Conservation (phyloP, 176 grass and related monocot genomes). For the Carex scoparia region DNA sequence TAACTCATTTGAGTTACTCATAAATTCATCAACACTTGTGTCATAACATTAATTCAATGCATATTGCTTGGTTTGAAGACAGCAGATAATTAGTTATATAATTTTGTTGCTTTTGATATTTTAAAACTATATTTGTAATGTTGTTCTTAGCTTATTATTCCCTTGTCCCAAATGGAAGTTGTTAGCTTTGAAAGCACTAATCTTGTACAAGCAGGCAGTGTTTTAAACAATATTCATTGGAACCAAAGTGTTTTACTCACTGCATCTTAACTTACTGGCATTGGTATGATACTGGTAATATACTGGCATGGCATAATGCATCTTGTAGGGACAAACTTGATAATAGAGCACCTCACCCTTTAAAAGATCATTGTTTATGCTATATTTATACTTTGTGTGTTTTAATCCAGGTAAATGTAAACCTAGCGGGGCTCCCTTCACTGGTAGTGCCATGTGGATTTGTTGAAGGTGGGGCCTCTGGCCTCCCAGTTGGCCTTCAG, state of each 20-base stretch:
- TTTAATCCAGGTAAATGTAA: slow-evolving; percentile 74
- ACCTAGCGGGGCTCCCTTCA: slow-evolving; percentile 81
- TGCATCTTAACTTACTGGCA: background rate
- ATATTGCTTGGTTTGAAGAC: background rate
- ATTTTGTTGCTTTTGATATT: background rate
- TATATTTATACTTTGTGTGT: background rate
- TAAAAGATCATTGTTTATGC: background rate
- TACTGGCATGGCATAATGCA: background rate
- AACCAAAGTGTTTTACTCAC: background rate
- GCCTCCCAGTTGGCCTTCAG: slow-evolving; percentile 87
- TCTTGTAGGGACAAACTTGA: background rate
- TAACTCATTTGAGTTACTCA: background rate
- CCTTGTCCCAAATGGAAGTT: background rate
- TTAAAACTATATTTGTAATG: background rate
- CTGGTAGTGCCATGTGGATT: slow-evolving; percentile 88
- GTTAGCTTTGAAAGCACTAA: background rate
- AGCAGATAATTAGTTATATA: background rate
- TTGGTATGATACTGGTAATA: background rate
- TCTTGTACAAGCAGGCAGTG: background rate
- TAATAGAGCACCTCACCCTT: background rate
- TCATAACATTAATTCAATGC: background rate
- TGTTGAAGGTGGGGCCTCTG: slow-evolving; percentile 58
- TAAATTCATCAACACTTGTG: background rate
- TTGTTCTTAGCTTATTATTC: background rate
- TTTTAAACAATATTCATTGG: background rate